These are phyloP conservation scores for Coemansia sp. DNA, from an alignment of 192 early-diverging fungal genomes.

Conservation along the genomic window DNA sequence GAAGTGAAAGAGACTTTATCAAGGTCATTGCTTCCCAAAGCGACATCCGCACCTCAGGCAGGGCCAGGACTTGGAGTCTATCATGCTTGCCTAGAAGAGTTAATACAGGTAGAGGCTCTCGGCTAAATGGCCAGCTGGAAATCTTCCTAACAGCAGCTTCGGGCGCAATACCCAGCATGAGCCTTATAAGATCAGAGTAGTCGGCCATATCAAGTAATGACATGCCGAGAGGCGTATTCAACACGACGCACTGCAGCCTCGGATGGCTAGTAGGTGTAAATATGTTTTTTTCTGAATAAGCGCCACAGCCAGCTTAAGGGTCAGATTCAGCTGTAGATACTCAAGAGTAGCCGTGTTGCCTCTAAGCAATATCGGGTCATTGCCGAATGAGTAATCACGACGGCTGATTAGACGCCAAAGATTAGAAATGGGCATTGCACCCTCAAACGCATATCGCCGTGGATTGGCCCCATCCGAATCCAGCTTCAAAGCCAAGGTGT, in stretches of 20 bases:
- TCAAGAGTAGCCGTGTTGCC: conserved; percentile 4
- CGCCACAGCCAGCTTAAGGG: not conserved
- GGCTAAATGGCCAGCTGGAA: not conserved
- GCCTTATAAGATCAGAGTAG: not conserved
- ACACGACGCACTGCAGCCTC: not conserved
- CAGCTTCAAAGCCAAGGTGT: not conserved
- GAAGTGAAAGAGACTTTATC: not conserved
- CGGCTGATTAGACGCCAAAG: not conserved
- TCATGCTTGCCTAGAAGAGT: not conserved
- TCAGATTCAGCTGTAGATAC: not conserved
- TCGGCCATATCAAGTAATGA: not conserved
- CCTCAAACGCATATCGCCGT: not conserved
- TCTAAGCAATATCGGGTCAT: conserved; percentile 5
- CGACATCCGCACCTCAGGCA: not conserved
- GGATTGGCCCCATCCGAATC: not conserved
- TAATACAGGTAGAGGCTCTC: not conserved
- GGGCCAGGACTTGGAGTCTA: not conserved
- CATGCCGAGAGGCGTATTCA: not conserved
- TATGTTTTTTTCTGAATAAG: not conserved
- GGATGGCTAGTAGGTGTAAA: not conserved
- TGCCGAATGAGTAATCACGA: conserved; percentile 7
- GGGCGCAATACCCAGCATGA: not conserved
- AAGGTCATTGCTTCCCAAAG: not conserved
- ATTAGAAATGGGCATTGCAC: conserved; percentile 5
- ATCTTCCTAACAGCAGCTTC: not conserved